Conservation (phyloP, 2,329 filamentous ascomycete genomes). For the Clarireedia homoeocarpa region DNA sequence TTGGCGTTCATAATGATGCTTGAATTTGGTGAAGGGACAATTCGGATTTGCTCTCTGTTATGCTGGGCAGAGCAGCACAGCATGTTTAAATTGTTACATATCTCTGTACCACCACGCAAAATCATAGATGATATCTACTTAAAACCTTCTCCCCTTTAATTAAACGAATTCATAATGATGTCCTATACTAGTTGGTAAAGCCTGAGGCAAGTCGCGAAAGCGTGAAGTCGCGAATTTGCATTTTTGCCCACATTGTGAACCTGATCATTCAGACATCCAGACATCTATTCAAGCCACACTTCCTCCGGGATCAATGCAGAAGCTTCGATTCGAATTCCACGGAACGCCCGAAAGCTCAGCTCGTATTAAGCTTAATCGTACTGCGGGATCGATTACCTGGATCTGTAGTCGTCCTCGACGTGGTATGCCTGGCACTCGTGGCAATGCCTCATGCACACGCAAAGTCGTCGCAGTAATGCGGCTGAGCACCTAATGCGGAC, state of each 20-base stretch:
- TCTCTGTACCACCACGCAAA: neutral
- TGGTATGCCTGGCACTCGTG: neutral
- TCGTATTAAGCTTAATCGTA: neutral
- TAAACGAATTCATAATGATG: neutral
- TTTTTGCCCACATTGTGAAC: too few species aligned
- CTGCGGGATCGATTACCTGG: too few species aligned
- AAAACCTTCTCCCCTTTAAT: neutral
- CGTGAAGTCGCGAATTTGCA: neutral
- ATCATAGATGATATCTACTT: neutral
- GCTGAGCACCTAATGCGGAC: too few species aligned
- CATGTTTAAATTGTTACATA: neutral
- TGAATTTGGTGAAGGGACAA: neutral
- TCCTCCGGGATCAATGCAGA: neutral
- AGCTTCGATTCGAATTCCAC: neutral
- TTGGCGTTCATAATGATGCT: constrained; percentile 3
- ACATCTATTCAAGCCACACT: neutral
- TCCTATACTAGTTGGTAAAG: neutral
- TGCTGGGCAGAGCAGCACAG: neutral
- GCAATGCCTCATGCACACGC: neutral
- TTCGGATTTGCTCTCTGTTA: neutral
- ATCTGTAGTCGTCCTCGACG: too few species aligned
- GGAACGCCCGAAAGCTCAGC: neutral
- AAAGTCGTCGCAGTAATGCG: too few species aligned
- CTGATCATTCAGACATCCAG: neutral
- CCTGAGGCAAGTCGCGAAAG: neutral